phyloP scores from a whole-genome alignment of 2,329 filamentous ascomycete species.

The Pestalotiopsis sp. region DNA sequence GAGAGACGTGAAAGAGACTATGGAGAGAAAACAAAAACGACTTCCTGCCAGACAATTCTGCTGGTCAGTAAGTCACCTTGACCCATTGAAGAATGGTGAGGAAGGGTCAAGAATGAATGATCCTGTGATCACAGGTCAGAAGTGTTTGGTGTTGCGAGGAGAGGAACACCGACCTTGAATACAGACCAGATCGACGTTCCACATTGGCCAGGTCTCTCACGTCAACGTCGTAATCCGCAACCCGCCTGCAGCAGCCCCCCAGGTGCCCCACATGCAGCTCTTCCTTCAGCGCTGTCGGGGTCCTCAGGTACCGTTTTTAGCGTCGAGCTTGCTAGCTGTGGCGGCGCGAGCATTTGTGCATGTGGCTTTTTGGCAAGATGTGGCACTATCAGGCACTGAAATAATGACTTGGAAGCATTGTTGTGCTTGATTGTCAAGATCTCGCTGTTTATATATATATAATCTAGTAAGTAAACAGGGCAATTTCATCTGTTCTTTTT shows the following conservation, averaged over 20 bases:
- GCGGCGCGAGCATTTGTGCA: neutral
- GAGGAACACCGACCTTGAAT: neutral
- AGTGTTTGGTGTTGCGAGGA: neutral
- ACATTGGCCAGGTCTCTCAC: conserved; percentile 1
- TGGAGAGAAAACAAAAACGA: neutral
- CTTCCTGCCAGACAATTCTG: neutral
- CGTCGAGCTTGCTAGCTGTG: neutral
- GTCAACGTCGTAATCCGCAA: conserved; percentile 10
- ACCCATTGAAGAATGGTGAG: neutral
- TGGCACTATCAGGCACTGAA: neutral
- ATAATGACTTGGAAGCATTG: neutral
- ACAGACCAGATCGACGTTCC: conserved; percentile 8
- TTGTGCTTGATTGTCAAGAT: neutral
- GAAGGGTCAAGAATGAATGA: neutral
- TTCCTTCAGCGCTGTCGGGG: neutral
- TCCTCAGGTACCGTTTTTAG: neutral
- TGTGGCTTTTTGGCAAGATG: neutral
- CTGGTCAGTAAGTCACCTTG: neutral
- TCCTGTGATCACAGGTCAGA: neutral
- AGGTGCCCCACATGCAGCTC: neutral
- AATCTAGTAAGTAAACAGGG: too few relatives aligned
- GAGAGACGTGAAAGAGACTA: neutral
- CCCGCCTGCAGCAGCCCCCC: neutral
- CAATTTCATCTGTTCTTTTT: too few relatives aligned
- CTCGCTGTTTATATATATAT: too few relatives aligned